These are phyloP conservation scores for Coleophoma eucalyptorum DNA, from an alignment of 2,329 filamentous ascomycete species.

Conservation along the genomic window DNA sequence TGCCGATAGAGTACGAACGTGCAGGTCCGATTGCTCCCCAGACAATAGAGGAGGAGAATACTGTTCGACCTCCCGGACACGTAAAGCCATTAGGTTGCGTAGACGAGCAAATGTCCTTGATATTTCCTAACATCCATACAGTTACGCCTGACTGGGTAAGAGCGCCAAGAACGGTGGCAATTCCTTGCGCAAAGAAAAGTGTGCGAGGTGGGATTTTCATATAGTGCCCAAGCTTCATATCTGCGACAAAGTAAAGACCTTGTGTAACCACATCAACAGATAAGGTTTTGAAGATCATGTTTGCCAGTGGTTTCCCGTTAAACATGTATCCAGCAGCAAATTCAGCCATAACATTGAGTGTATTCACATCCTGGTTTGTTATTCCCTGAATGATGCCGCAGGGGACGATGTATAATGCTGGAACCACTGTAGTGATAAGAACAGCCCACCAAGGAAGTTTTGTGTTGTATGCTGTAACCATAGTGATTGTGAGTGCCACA, in stretches of 20 bases:
- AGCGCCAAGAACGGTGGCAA: slow-evolving; percentile 41
- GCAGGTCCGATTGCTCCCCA: slow-evolving; percentile 51
- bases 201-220: slow-evolving; percentile 43
- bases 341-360: slow-evolving; percentile 66
- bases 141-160: slow-evolving; percentile 35
- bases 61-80: slow-evolving; percentile 43
- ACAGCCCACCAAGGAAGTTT: slow-evolving; percentile 25
- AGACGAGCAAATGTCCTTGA: slow-evolving; percentile 34
- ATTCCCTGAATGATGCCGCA: slow-evolving; percentile 36
- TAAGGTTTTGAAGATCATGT: slow-evolving; percentile 73
- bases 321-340: slow-evolving; percentile 70
- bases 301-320: slow-evolving; percentile 57
- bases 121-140: slow-evolving; percentile 31
- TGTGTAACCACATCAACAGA: slow-evolving; percentile 35
- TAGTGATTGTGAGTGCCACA: slow-evolving; percentile 25
- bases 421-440: slow-evolving; percentile 20
- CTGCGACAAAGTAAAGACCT: slow-evolving; percentile 34
- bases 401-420: slow-evolving; percentile 25
- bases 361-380: slow-evolving; percentile 44
- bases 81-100: slow-evolving; percentile 41
- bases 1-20: slow-evolving; percentile 59
- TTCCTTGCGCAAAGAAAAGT: slow-evolving; percentile 42
- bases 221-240: slow-evolving; percentile 47
- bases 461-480: slow-evolving; percentile 27
- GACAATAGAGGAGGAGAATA: slow-evolving; percentile 42